Evolutionary conservation across 2,329 filamentous ascomycete genomes (phyloP), one percentile per base, ranked within the genome.

Genomic region (Aspergillus sp.): DNA sequence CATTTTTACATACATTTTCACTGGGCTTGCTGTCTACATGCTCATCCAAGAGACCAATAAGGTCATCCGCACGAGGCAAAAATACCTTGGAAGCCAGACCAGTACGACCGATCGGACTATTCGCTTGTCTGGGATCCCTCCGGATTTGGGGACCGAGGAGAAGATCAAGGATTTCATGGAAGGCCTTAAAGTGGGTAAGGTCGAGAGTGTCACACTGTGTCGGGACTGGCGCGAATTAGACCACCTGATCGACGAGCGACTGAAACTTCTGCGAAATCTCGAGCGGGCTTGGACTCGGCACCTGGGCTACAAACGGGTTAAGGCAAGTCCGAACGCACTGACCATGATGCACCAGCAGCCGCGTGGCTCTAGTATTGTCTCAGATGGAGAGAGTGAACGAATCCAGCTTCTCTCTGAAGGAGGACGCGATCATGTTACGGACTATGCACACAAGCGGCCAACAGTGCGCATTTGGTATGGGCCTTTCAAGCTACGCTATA

Each of bases 91-190:
- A 12, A 92, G 89, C 21, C 94, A 98, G 76, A 93, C 91, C 0
- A 98, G 94, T n/a, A 87, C 97, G 55, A 98, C 95, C 1, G 95
- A 99, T 76, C 88, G 93, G 32, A 99, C 95, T 0, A 93, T 99
- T 69, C 89, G 92, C 23, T 79, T 99, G 17, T 95, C 94, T 0
- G 94, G 94, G 0, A 94, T 99, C 21, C 95, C 96, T 0, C 73
- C 77, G 3, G 88, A 94, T 23, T 78, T 98, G 61, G 86, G 91
- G 59, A 90, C 90, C 0, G 94, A 98, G 74, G 85, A 87, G 9
- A 89, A 89, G 68, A 91, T 99, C 67, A 95, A 91, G 73, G 83
- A 91, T 3, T 89, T 97, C 58, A 87, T 99, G 25, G 93, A 99
- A 71, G 90, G 89, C 63, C 80, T 99, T 12, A 87, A 90, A 57